phyloP scores from a whole-genome alignment of 2,329 filamentous ascomycete genomes.

The Cladophialophora psammophila region DNA sequence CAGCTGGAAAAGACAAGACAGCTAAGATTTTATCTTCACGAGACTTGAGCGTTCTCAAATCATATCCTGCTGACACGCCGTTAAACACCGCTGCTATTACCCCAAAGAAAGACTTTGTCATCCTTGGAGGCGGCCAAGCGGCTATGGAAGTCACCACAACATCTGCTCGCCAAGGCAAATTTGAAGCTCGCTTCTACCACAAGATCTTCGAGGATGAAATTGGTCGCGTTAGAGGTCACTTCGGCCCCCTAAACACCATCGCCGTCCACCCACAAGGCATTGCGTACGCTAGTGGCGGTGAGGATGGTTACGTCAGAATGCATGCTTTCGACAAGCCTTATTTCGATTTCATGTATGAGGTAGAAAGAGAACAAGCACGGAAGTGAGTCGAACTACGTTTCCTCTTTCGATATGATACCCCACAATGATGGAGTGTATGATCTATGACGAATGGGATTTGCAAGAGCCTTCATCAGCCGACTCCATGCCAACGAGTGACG shows the following conservation, averaged over 20 bases:
- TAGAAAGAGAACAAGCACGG: slow-evolving; percentile 79
- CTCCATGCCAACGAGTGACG: neutral
- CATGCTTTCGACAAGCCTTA: slow-evolving; percentile 99
- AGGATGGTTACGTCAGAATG: slow-evolving; percentile 97
- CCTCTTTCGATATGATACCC: slow-evolving; percentile 28
- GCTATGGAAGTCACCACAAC: slow-evolving; percentile 99
- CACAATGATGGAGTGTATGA: slow-evolving; percentile 12
- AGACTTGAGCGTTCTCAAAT: slow-evolving; percentile 91
- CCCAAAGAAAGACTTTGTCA: slow-evolving; percentile 95
- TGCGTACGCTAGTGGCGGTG: slow-evolving; percentile 92
- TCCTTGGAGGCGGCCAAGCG: slow-evolving; percentile 96
- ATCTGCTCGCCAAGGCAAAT: slow-evolving; percentile 93
- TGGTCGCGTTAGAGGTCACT: slow-evolving; percentile 94
- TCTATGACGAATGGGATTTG: neutral
- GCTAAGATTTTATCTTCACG: slow-evolving; percentile 88
- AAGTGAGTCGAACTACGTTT: slow-evolving; percentile 43
- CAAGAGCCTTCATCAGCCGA: neutral
- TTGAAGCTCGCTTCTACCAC: slow-evolving; percentile 99
- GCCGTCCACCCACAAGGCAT: slow-evolving; percentile 90
- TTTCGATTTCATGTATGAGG: slow-evolving; percentile 98
- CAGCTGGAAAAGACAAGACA: slow-evolving; percentile 96
- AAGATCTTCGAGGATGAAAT: slow-evolving; percentile 99
- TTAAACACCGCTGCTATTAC: slow-evolving; percentile 96
- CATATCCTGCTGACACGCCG: slow-evolving; percentile 88
- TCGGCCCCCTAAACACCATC: slow-evolving; percentile 95